A percentile compares a stretch with the other conserved stretches of the same genome.
These are phyloP conservation scores for Heterotrichella gracilis DNA, from an alignment of 352 stramenopile species.

Conservation along the genomic window DNA sequence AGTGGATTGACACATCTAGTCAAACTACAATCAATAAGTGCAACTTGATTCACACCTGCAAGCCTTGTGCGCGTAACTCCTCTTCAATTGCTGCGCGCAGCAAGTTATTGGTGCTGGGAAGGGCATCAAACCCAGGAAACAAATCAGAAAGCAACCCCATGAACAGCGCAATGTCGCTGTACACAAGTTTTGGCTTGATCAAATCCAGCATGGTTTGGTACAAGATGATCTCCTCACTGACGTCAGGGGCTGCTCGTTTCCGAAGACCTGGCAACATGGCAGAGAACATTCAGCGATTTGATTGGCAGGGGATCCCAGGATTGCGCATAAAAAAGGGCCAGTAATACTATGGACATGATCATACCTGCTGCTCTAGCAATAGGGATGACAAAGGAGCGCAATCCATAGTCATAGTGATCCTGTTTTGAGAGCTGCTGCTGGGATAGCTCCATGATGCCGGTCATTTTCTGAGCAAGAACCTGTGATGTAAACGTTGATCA, in stretches of 20 bases:
- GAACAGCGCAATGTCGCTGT: slow-evolving; percentile 66
- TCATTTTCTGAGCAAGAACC: too few relatives aligned
- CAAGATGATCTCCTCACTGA: slow-evolving; percentile 63
- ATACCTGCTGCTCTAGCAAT: too few relatives aligned
- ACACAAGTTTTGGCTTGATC: slow-evolving; percentile 82
- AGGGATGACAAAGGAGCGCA: slow-evolving; percentile 49
- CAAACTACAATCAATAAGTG: too few relatives aligned
- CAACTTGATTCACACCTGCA: slow-evolving; percentile 31
- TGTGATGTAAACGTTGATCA: too few relatives aligned
- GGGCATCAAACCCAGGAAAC: slow-evolving; percentile 56
- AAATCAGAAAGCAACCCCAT: slow-evolving; percentile 64
- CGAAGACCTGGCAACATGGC: too few relatives aligned
- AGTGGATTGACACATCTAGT: too few relatives aligned
- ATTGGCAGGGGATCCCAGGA: too few relatives aligned
- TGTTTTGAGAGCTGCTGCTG: slow-evolving; percentile 67
- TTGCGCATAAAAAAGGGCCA: too few relatives aligned
- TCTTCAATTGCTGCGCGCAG: slow-evolving; percentile 47
- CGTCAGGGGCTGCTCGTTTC: slow-evolving; percentile 51
- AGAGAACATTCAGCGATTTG: too few relatives aligned
- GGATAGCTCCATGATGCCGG: too few relatives aligned
- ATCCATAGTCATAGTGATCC: slow-evolving; percentile 68
- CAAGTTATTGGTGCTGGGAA: slow-evolving; percentile 46
- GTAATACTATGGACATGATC: too few relatives aligned
- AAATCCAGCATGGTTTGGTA: slow-evolving; percentile 62
- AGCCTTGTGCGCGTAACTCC: slow-evolving; percentile 36